Evolutionary conservation across 306 rosid genomes (phyloP), one percentile per base, ranked within the genome.

Genomic region (Vigna unguiculata): DNA sequence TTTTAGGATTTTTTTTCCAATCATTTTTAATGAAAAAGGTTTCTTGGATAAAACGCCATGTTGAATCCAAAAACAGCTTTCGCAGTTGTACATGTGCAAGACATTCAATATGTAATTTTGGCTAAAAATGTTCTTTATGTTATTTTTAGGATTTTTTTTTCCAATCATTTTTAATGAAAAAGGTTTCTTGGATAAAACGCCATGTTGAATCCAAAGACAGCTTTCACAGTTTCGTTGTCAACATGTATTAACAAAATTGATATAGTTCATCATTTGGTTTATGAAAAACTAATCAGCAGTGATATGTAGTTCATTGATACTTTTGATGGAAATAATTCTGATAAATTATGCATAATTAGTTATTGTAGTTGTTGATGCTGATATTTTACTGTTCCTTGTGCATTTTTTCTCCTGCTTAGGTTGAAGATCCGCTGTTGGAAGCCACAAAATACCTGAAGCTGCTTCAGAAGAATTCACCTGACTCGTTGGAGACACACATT

Each of bases 391-490:
- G 65, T 67, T 76, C 45, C 66, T 32, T 46, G 11, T 48, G 21
- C 41, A 57, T 22, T 46, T 30, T 32, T 28, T 62, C 32, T 71
- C 60, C 48, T 75, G 16, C 80, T 36, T 85, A 96, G 99, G 89
- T 93, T 78, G 91, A 91, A 77, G 96, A 96, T 80, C 96, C 98
- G 2, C 80, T 96, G 78, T 81, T 72, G 61, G 98, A 96, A 88
- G 96, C 98, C 69, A 88, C 96, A 52, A 96, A 91, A 80, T 96
- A 96, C 90, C 86, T 96, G 88, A 96, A 88, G 82, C 80, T 96
- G 89, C 93, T 96, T 78, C 98, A 87, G 88, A 96, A 96, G 85
- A 87, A 86, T 83, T 96, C 99, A 13, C 87, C 96, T 12, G 63
- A 89, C 78, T 91, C 91, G 19, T 79, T 93, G 48, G 98, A 88